Evolutionary conservation across 2,329 filamentous ascomycete genomes (phyloP), one percentile per base, ranked within the genome.

Genomic region (Periconia macrospinosa): DNA sequence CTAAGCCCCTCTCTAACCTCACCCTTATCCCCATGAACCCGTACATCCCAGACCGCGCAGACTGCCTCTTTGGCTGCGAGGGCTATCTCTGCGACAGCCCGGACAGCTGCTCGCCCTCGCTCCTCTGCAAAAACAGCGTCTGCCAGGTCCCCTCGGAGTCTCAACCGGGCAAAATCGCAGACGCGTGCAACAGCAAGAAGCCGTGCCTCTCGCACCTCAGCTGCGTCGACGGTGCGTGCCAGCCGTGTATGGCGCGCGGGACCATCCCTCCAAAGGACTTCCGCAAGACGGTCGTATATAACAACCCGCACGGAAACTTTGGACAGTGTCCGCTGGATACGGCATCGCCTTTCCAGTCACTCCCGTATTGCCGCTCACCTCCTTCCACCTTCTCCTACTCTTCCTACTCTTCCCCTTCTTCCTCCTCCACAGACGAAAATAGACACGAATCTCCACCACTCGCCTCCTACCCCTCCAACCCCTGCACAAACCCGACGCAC

Each of bases 51-150:
- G 52, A 65, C 11, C 62, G 65, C 50, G 60, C 60, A 52, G 46
- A 55, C 27, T 72, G 69, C 40, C 63, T 61, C 0, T 69, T 72
- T 27, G 70, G 70, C 44, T 72, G 70, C 48, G 54, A 54, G 18
- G 69, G 70, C 30, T 63, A 62, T 9, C 57, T 73, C 2, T 73
- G 70, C 46, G 58, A 64, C 53, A 53, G 61, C 1, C 50, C 63
- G 2, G 70, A 73, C 42, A 59, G 55, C 5, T 73, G 70, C 49
- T 8, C 35, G 0, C 66, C 69, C 0, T 42, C 60, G 13, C 60
- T 72, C 0, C 23, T 70, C 1, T 73, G 70, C 56, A 71, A 67
- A 17, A 72, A 73, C 47, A 65, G 57, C 50, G 48, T 72, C 27
- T 72, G 70, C 56, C 54, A 56, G n/a, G 43, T 19, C 5, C 63